Evolutionary conservation across 805 yeast species (phyloP), one percentile per base, ranked within the genome.

Genomic region (Myxozyma geophila): DNA sequence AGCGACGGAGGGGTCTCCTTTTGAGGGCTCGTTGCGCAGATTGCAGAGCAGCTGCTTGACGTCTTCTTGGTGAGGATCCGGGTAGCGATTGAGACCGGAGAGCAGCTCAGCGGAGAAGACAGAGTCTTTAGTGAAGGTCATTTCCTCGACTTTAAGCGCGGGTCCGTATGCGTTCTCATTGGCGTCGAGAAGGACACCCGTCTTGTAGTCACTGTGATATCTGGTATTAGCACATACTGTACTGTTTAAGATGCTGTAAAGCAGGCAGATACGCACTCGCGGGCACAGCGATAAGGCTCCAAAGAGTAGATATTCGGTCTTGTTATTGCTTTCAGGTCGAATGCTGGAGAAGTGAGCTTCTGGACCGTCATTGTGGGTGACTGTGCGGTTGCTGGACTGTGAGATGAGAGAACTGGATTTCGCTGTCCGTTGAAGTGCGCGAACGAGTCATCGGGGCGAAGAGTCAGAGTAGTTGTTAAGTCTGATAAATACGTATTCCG

Each of bases 161-260:
- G 97, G 93, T 0, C 98, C 99, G 73, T 87, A 89, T 1, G 98
- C 88, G 74, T 95, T 95, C 77, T 95, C 99, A 73, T 95, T 95
- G 61, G 99, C 99, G 76, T 95, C 99, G 58, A 95, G 80, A 23
- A 95, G 80, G 50, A 95, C 81, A 37, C 99, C 99, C 43, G 83
- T 91, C 63, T 85, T 88, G 81, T 87, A 93, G 74, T 93, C 98
- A 73, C 81, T 78, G 58, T 33, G 37, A 44, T 1, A 39, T 6
- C 40, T 36, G 21, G 15, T 5, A 15, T n/a, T 17, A 39, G 36
- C 12, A 23, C 46, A 28, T 19, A 17, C 33, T 5, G 39, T 5
- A 36, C 21, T 7, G 53, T 1, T 1, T 8, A 19, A 33, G 35
- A 39, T 23, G 19, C 17, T 13, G 12, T 15, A 15, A 33, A 40